Percentiles rank a stretch among this genome's conserved stretches.
These are phyloP conservation scores for Leptomonas seymouri DNA, from an alignment of 208 protist species.

Conservation along the genomic window DNA sequence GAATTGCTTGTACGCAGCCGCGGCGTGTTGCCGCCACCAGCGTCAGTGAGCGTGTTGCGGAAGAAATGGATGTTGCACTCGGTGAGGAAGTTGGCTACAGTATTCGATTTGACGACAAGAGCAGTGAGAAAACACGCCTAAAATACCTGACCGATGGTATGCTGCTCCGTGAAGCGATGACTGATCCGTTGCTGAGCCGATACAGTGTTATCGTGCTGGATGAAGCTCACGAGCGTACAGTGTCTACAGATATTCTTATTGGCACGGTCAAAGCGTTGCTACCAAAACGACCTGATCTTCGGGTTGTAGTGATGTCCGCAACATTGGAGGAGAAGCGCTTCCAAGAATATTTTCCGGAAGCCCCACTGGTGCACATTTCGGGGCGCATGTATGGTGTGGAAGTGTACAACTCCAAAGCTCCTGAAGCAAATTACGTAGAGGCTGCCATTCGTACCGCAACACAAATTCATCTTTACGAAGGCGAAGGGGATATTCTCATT, in stretches of 20 bases:
- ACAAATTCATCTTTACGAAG: constrained; percentile 97
- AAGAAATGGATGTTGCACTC: constrained; percentile 96
- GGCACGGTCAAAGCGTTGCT: constrained; percentile 96
- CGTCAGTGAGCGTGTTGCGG: constrained; percentile 98
- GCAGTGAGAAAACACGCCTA: constrained; percentile 92
- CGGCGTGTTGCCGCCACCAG: constrained; percentile 98
- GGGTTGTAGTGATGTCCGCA: constrained; percentile 97
- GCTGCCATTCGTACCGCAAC: constrained; percentile 97
- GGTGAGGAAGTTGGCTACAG: constrained; percentile 98
- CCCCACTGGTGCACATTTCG: constrained; percentile 97
- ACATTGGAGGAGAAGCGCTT: constrained; percentile 98
- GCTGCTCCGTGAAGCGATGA: constrained; percentile 97
- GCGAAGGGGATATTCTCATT: constrained; percentile 98
- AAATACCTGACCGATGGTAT: constrained; percentile 99
- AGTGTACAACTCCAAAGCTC: constrained; percentile 85
- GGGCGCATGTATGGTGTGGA: constrained; percentile 96
- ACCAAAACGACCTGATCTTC: constrained; percentile 86
- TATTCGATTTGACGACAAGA: constrained; percentile 99
- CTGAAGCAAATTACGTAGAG: constrained; percentile 97
- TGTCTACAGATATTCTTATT: constrained; percentile 99
- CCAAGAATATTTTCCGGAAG: constrained; percentile 97
- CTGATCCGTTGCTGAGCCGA: constrained; percentile 86
- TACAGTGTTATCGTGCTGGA: constrained; percentile 99
- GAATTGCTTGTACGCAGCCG: constrained; percentile 97
- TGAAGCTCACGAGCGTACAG: constrained; percentile 99